A percentile compares a stretch with the other conserved stretches of the same genome.
Evolutionary conservation across 768 basidiomycete species (phyloP).

Genomic region (Boletellus ananiceps): DNA sequence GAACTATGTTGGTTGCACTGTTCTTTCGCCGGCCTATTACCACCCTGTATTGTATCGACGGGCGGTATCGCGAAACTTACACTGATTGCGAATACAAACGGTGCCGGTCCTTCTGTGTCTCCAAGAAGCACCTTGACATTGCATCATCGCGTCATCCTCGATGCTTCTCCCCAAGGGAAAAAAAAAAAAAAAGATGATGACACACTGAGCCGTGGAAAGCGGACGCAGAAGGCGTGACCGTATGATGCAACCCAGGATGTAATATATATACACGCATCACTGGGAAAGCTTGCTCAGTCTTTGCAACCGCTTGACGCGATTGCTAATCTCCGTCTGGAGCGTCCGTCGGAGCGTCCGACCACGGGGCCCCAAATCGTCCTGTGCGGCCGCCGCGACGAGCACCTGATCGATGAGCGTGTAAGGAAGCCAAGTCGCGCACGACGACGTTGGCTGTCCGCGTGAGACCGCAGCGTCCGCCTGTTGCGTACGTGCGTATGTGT

Average conservation of each 20-base stretch:
- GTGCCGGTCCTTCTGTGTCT: too few species aligned
- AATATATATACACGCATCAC: constrained; percentile 5
- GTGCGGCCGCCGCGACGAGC: constrained; percentile 55
- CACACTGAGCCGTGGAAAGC: too few species aligned
- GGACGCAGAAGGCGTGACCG: neutral
- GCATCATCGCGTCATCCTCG: too few species aligned
- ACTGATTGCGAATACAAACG: too few species aligned
- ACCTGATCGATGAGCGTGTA: constrained; percentile 84
- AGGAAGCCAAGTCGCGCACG: constrained; percentile 72
- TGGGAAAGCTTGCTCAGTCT: constrained; percentile 47
- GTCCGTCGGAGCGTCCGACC: constrained; percentile 40
- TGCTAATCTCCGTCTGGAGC: constrained; percentile 56
- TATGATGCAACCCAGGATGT: neutral
- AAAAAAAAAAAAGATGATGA: neutral
- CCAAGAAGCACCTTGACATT: too few species aligned
- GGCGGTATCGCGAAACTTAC: neutral
- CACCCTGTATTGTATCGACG: constrained; percentile 21
- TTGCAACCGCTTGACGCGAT: constrained; percentile 64
- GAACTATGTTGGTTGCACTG: neutral
- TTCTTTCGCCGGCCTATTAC: constrained; percentile 14
- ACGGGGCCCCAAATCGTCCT: constrained; percentile 45
- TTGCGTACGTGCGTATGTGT: too few species aligned
- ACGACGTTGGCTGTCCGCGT: constrained; percentile 48
- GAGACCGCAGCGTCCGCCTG: constrained; percentile 53
- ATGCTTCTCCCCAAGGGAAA: neutral